Base-by-base conservation (phyloP, 2,329 filamentous ascomycete species). In the Cercospora zeina region DNA sequence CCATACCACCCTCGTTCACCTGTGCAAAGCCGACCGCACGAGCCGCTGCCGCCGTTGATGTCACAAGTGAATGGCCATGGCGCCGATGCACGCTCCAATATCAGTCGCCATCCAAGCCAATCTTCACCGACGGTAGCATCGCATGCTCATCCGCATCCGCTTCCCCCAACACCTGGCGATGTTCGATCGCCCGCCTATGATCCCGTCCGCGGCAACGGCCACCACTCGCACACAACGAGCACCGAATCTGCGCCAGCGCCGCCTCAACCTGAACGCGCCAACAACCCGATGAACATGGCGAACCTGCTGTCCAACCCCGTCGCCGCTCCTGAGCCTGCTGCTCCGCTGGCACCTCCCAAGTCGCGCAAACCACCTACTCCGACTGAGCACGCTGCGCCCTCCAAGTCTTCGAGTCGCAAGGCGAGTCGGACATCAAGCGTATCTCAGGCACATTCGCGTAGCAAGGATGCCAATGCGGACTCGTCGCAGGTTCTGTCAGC, bases 261-360 rank as follows among this genome's bases (percentile, higher is more conserved):
- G 39, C 39, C 39, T 21, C 39, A 45, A 19, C 39, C 76, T 21
- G 65, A 69, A 19, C 87, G 92, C 74, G 83, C 88, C 42, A 88
- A 89, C 62, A 90, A 96, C 74, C 89, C 93, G 58, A 97, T 97
- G 93, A 95, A 93, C 4, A 95, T 97, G 73, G 95, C 91, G 68
- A 97, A 93, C 74, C 96, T 97, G 63, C 87, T 97, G 47, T 93
- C 91, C 3, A 92, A 86, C 68, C 57, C 65, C 37, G 53, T 61
- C 49, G 36, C 59, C 49, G 34, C 61, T 27, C 63, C 61, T n/a
- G 58, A 58, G 33, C 61, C 65, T 37, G 54, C 60, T 19, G 45
- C 34, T 39, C 56, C 61, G 6, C 56, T 59, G 39, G 34, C 45
- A 53, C 49, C 47, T 27, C 61, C 57, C 5, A 59, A 50, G 14